Evolutionary conservation across 208 protist genomes (phyloP).

Genomic region (Leishmania aethiopica): DNA sequence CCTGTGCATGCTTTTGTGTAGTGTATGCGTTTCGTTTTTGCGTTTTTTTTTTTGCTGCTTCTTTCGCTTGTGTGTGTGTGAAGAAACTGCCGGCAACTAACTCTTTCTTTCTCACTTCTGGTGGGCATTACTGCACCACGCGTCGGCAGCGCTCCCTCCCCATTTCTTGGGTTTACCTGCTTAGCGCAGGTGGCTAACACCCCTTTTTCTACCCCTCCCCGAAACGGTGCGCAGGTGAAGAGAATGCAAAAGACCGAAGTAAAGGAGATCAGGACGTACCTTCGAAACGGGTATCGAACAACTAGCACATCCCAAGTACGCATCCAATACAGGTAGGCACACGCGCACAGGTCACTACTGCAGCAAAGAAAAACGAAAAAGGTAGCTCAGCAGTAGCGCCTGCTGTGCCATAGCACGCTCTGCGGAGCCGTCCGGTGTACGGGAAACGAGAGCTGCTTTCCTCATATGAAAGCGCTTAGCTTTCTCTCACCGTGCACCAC

Average conservation of each 20-base stretch:
- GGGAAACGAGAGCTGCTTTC: background rate
- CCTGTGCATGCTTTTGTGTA: background rate
- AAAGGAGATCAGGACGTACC: background rate
- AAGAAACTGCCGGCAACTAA: background rate
- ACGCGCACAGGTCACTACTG: background rate
- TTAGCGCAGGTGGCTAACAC: background rate
- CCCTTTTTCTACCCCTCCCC: background rate
- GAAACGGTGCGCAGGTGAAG: background rate
- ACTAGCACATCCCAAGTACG: no score
- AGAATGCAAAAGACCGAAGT: background rate
- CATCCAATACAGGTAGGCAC: background rate
- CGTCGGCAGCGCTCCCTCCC: background rate
- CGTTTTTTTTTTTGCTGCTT: background rate
- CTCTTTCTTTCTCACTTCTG: background rate
- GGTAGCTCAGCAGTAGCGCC: background rate
- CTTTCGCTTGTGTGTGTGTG: conserved; percentile 7
- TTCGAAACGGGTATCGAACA: background rate
- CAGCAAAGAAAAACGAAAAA: conserved; percentile 2
- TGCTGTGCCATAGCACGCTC: background rate
- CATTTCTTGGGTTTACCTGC: background rate
- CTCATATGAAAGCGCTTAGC: background rate
- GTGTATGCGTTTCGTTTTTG: background rate
- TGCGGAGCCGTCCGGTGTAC: background rate
- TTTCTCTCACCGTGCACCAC: background rate
- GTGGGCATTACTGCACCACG: background rate